Conservation (phyloP, 306 rosid species). For the Alnus rubra region DNA sequence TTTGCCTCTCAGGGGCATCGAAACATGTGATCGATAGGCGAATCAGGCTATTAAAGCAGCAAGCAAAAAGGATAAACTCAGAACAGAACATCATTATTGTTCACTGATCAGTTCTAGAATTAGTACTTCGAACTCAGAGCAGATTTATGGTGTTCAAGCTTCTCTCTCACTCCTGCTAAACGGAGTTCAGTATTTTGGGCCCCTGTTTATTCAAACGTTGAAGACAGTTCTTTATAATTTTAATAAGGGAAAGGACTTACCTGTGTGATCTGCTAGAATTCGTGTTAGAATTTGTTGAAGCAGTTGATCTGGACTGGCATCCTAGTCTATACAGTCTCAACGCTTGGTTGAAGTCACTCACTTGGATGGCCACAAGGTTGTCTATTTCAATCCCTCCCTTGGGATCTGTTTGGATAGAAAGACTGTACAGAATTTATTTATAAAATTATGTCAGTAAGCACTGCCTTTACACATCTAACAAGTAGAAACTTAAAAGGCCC, state of each 20-base stretch:
- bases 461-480: neutral
- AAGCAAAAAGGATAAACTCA: neutral
- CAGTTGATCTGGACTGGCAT: constrained; percentile 41
- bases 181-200: neutral
- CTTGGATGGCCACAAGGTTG: constrained; percentile 41
- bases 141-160: neutral
- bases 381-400: constrained; percentile 38
- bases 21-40: constrained; percentile 39
- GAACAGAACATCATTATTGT: neutral
- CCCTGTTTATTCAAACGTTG: neutral
- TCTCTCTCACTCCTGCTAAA: neutral
- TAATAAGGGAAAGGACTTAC: constrained; percentile 22
- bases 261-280: constrained; percentile 48
- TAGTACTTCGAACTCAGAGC: neutral
- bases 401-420: constrained; percentile 36
- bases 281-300: constrained; percentile 37
- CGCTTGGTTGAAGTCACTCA: constrained; percentile 38
- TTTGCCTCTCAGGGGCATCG: constrained; percentile 35
- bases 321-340: constrained; percentile 38
- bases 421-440: constrained; percentile 27
- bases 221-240: neutral
- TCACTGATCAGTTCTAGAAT: neutral
- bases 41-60: constrained; percentile 37
- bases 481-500: neutral
- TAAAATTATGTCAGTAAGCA: constrained; percentile 14